Evolutionary conservation across 2,329 filamentous ascomycete species (phyloP).

Genomic region (Fusarium nematophilum): DNA sequence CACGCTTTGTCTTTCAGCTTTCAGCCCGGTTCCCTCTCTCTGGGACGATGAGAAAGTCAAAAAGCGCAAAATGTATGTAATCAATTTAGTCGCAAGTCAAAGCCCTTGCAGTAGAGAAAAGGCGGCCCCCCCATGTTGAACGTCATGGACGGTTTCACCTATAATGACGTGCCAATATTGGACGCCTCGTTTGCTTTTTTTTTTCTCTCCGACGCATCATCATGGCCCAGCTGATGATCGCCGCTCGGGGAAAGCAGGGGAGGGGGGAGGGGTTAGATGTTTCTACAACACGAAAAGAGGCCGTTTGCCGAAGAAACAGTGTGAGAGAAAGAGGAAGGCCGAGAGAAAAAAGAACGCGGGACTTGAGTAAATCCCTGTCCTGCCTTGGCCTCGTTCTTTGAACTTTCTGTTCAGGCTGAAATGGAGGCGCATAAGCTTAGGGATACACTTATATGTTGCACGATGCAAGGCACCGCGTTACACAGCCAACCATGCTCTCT

Average conservation of each 20-base stretch:
- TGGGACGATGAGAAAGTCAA: constrained; percentile 17
- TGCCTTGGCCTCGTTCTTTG: no score
- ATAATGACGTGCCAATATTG: no score
- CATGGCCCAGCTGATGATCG: constrained; percentile 5
- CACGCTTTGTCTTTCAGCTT: constrained; percentile 7
- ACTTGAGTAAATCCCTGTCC: no score
- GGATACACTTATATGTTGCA: constrained; percentile 22
- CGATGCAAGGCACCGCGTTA: constrained; percentile 33
- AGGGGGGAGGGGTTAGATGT: constrained; percentile 15
- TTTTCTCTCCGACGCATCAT: no score
- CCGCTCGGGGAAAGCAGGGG: no score
- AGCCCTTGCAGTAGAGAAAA: no score
- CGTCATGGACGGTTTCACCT: constrained; percentile 32
- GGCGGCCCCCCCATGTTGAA: no score
- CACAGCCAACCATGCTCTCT: constrained; percentile 10
- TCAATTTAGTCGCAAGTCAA: no score
- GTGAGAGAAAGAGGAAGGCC: not conserved
- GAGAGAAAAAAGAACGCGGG: no score
- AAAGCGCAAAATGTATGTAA: no score
- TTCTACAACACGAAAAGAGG: constrained; percentile 22
- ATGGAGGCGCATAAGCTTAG: no score
- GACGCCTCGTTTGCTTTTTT: constrained; percentile 8
- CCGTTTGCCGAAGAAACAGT: not conserved
- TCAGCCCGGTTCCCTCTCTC: constrained; percentile 19
- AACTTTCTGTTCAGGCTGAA: no score